Evolutionary conservation across 768 basidiomycete genomes (phyloP).

Genomic region (Calocybe gangraenosa): DNA sequence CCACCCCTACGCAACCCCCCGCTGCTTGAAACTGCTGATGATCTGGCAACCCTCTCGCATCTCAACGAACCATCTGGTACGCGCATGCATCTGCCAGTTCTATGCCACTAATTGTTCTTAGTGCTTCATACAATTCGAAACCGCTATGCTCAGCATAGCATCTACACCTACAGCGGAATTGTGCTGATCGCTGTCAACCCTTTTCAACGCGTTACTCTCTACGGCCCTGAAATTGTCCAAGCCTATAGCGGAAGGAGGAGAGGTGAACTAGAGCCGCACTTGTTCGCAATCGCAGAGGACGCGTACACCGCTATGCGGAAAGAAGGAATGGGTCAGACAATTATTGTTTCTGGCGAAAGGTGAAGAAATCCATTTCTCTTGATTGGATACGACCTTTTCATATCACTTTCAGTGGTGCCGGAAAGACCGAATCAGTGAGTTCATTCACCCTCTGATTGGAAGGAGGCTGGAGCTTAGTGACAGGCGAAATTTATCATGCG

Average conservation of each 20-base stretch:
- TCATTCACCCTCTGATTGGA: not conserved
- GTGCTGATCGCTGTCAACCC: conserved; percentile 99
- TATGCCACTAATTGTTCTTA: conserved; percentile 23
- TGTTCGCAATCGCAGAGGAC: conserved; percentile 99
- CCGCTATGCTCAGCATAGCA: conserved; percentile 94
- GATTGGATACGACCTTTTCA: conserved; percentile 16
- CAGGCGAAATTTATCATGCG: conserved; percentile 99
- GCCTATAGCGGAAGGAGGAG: conserved; percentile 89
- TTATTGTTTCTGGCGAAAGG: conserved; percentile 98
- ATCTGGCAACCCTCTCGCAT: conserved; percentile 96
- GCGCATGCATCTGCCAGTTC: conserved; percentile 15
- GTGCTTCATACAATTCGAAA: conserved; percentile 96
- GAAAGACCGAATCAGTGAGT: conserved; percentile 93
- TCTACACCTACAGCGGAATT: conserved; percentile 98
- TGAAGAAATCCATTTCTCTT: conserved; percentile 28
- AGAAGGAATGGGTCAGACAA: conserved; percentile 93
- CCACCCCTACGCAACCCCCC: conserved; percentile 97
- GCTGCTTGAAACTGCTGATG: conserved; percentile 93
- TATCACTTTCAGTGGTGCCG: conserved; percentile 77
- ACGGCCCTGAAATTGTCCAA: conserved; percentile 96
- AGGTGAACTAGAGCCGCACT: conserved; percentile 94
- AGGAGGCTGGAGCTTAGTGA: conserved; percentile 7
- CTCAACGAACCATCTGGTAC: conserved; percentile 95
- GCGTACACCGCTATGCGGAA: conserved; percentile 97
- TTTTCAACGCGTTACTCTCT: conserved; percentile 95